Conservation (phyloP, 2,329 filamentous ascomycete species). For the Hypoxylon sp. region DNA sequence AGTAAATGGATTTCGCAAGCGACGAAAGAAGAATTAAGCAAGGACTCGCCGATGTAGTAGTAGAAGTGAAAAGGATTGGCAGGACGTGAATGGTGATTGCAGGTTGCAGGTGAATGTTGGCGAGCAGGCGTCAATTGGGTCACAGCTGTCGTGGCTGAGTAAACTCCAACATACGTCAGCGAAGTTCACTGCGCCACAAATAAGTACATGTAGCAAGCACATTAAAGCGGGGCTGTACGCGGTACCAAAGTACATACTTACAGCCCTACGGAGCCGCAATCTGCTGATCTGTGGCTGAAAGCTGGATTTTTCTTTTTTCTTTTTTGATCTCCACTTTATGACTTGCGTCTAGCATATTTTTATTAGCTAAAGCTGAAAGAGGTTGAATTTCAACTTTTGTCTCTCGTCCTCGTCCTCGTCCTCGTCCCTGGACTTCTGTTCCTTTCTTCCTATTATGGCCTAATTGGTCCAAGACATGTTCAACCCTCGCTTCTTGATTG, state of each 20-base stretch:
- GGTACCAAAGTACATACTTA: constrained; percentile 10
- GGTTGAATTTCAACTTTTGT: neutral
- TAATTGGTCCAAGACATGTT: constrained; percentile 30
- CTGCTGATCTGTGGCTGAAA: neutral
- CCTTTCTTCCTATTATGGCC: constrained; percentile 2
- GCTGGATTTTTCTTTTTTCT: no score
- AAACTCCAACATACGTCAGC: constrained; percentile 39
- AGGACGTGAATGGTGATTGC: constrained; percentile 24
- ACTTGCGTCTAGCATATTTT: neutral
- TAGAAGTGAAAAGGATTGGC: constrained; percentile 23
- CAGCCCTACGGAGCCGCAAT: no score
- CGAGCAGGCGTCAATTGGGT: constrained; percentile 14
- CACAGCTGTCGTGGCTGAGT: constrained; percentile 34
- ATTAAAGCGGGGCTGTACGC: neutral
- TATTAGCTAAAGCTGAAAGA: neutral
- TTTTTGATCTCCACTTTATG: no score
- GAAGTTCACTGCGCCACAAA: constrained; percentile 33
- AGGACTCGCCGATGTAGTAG: constrained; percentile 12
- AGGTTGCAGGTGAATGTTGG: constrained; percentile 12
- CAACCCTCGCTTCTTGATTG: constrained; percentile 75
- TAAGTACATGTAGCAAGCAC: neutral
- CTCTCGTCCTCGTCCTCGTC: no score
- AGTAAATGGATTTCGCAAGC: neutral
- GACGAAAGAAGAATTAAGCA: neutral
- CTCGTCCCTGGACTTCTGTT: neutral